phyloP scores from a whole-genome alignment of 2,329 filamentous ascomycete genomes.

The Pleomassaria siparia region DNA sequence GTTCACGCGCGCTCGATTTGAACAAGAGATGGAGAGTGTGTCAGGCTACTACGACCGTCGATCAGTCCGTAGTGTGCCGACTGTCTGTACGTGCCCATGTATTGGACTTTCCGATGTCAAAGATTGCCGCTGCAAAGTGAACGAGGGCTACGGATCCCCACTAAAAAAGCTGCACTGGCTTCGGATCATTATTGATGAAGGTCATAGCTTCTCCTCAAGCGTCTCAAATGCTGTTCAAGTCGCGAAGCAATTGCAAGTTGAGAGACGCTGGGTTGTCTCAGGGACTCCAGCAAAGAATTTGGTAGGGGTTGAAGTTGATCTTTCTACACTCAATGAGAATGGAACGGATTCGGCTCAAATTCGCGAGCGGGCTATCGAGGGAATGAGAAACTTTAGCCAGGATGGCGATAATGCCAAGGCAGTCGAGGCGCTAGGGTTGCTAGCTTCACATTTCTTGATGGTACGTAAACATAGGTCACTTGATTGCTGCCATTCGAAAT shows the following conservation, averaged over 20 bases:
- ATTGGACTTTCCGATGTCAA: slow-evolving; percentile 47
- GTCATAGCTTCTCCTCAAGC: slow-evolving; percentile 77
- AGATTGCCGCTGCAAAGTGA: slow-evolving; percentile 49
- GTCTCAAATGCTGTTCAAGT: slow-evolving; percentile 61
- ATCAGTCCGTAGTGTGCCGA: slow-evolving; percentile 19
- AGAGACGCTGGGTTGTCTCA: slow-evolving; percentile 84
- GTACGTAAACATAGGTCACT: slow-evolving; percentile 38
- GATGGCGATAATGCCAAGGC: slow-evolving; percentile 44
- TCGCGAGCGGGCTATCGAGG: slow-evolving; percentile 39
- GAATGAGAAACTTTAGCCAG: slow-evolving; percentile 43
- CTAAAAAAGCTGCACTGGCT: slow-evolving; percentile 78
- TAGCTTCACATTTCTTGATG: slow-evolving; percentile 69
- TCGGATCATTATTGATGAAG: slow-evolving; percentile 88
- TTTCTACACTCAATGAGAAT: slow-evolving; percentile 42
- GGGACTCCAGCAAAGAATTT: slow-evolving; percentile 86
- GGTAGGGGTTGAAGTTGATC: slow-evolving; percentile 70
- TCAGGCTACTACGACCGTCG: slow-evolving; percentile 50
- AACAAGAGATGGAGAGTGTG: slow-evolving; percentile 62
- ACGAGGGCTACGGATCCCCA: slow-evolving; percentile 57
- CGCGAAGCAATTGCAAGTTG: slow-evolving; percentile 58
- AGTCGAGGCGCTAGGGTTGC: slow-evolving; percentile 65
- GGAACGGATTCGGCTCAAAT: slow-evolving; percentile 24
- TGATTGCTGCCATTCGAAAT: no score
- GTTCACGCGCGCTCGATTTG: slow-evolving; percentile 74
- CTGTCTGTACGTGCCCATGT: slow-evolving; percentile 42